Base-by-base conservation (phyloP, 352 stramenopile genomes). In the Phytophthora syringae region DNA sequence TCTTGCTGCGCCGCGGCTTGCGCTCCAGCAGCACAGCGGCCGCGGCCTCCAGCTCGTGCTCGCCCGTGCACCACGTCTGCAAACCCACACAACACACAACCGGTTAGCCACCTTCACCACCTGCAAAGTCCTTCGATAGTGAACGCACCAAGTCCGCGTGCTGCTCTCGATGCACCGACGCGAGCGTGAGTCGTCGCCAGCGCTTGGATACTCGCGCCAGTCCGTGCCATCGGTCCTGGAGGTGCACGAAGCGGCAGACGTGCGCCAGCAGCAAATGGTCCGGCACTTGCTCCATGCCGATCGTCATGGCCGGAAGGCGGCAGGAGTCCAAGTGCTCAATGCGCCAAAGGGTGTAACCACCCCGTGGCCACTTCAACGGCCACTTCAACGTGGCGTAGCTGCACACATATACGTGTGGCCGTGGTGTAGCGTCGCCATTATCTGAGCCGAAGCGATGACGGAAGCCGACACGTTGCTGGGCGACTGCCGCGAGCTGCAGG, bases 41-140 rank as follows among this genome's bases (percentile, higher is more conserved):
- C 9, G 80, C 77, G 9, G 50, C 22, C 22, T 90, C 70, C 11
- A 94, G 76, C 59, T 92, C 78, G 20, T 84, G 52, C 39, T 90
- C 70, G 1, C 86, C 76, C 3, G 80, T 82, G 68, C 82, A 90
- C 86, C 86, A 94, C 1, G 79, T 92, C 84, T 92, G 34, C 42
- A 64, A 4, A 20, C 7, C 21, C 5, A 44, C n/a, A n/a, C n/a
- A 22, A 64, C 7, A 37, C 27, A 49, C 21, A 7, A 40, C 10
- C 7, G 18, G 10, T 67, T 27, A 57, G 30, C 50, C 24, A 13
- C 6, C 15, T 39, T 12, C 24, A 11, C n/a, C 16, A 36, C 9
- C 27, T 30, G 9, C 27, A 37, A 27, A 32, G 37, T 5, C 9
- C 24, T 28, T 21, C 20, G 12, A 32, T 16, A 11, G 2, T 11